Evolutionary conservation across 2,329 filamentous ascomycete genomes (phyloP).

Genomic region (Hirsutella thompsonii): DNA sequence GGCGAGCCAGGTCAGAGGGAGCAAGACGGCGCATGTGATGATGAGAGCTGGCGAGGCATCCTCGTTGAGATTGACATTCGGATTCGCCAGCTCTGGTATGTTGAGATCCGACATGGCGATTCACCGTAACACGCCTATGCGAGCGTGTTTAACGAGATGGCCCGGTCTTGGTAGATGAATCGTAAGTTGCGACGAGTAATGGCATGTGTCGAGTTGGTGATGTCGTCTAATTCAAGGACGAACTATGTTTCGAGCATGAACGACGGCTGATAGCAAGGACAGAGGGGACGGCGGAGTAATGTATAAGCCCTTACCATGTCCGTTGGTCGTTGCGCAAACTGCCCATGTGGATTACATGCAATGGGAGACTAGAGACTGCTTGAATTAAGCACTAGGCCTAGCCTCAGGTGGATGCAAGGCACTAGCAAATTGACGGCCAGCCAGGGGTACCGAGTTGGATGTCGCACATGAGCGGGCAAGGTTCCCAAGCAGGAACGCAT

Average conservation of each 20-base stretch:
- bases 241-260: background rate
- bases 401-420: background rate
- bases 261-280: background rate
- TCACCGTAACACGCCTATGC: background rate
- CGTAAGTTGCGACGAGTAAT: background rate
- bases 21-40: constrained; percentile 21
- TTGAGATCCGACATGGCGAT: constrained; percentile 13
- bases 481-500: background rate
- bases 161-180: background rate
- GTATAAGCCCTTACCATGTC: too few species aligned
- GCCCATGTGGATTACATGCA: too few species aligned
- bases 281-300: background rate
- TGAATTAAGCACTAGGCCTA: too few species aligned
- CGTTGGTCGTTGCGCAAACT: too few species aligned
- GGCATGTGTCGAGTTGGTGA: background rate
- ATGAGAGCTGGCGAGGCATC: constrained; percentile 26
- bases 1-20: constrained; percentile 27
- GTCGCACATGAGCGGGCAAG: background rate
- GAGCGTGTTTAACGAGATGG: background rate
- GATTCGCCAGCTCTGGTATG: constrained; percentile 1
- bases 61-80: constrained; percentile 20
- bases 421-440: background rate
- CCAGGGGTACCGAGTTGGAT: too few species aligned
- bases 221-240: background rate
- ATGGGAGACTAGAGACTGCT: too few species aligned